Percentiles rank a stretch among this genome's conserved stretches.
phyloP scores from a whole-genome alignment of 768 basidiomycete species.

The Macrolepiota dolichaula region DNA sequence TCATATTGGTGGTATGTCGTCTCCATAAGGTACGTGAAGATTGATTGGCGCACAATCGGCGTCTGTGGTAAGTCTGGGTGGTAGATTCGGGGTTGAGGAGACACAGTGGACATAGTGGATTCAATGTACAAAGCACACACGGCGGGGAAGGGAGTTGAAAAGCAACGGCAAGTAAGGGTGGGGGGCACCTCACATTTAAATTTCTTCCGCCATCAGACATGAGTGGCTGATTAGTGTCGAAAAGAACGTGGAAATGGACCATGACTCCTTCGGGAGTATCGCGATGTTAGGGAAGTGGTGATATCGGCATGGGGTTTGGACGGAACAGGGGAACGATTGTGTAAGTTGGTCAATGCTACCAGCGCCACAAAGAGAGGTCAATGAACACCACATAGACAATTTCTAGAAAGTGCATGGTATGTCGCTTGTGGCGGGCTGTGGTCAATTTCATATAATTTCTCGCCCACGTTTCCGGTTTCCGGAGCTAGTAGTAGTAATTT shows the following conservation, averaged over 20 bases:
- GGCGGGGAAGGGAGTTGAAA: not conserved
- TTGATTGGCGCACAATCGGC: slow-evolving; percentile 16
- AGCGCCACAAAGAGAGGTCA: too few species aligned
- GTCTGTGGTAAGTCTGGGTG: slow-evolving; percentile 16
- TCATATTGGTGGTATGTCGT: slow-evolving; percentile 16
- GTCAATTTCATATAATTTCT: not conserved
- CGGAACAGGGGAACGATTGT: not conserved
- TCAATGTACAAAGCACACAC: not conserved
- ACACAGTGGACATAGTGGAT: not conserved
- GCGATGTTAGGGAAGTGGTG: not conserved
- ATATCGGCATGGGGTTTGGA: not conserved
- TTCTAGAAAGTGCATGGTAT: not conserved
- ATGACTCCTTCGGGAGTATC: not conserved
- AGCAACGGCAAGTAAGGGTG: not conserved
- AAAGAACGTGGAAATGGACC: not conserved
- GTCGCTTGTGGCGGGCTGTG: not conserved
- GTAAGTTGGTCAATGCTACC: too few species aligned
- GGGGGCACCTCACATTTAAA: not conserved
- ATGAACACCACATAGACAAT: too few species aligned
- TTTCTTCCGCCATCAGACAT: not conserved
- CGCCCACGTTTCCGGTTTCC: not conserved
- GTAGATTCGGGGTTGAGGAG: slow-evolving; percentile 20
- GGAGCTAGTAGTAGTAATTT: not conserved
- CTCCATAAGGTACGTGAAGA: slow-evolving; percentile 22
- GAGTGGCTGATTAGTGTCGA: not conserved